phyloP scores from a whole-genome alignment of 2,329 filamentous ascomycete genomes.

The Ophiocordyceps australis region DNA sequence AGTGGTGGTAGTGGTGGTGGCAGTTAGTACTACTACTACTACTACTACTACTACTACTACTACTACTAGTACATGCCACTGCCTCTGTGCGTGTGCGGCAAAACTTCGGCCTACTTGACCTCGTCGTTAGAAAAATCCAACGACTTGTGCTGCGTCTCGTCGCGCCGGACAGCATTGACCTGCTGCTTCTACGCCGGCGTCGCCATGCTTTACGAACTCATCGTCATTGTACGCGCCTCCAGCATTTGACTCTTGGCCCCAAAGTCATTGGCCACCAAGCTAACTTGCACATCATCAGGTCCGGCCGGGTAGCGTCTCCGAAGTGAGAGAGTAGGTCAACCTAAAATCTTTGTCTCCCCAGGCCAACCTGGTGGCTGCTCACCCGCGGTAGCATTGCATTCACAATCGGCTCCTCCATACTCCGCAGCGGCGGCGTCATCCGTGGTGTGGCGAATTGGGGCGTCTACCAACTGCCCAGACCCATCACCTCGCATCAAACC shows the following conservation, averaged over 20 bases:
- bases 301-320: constrained; percentile 71
- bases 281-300: constrained; percentile 38
- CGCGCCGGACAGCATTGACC: too few relatives aligned
- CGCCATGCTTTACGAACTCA: constrained; percentile 91
- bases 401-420: constrained; percentile 66
- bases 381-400: constrained; percentile 61
- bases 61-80: too few relatives aligned
- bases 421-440: constrained; percentile 72
- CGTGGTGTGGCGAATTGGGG: constrained; percentile 94
- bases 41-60: too few relatives aligned
- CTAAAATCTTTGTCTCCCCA: too few relatives aligned
- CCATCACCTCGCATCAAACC: constrained; percentile 63
- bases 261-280: too few relatives aligned
- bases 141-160: too few relatives aligned
- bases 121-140: too few relatives aligned
- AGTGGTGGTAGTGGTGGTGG: too few relatives aligned
- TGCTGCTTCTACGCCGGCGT: constrained; percentile 15
- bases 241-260: neutral
- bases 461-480: constrained; percentile 68
- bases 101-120: too few relatives aligned
- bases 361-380: too few relatives aligned
- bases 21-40: too few relatives aligned
- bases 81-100: too few relatives aligned
- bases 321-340: constrained; percentile 77
- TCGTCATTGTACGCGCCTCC: constrained; percentile 18